Percentiles rank a stretch among this genome's conserved stretches.
These are phyloP conservation scores for Fusarium sacchari DNA, from an alignment of 2,329 filamentous ascomycete species.

Conservation along the genomic window DNA sequence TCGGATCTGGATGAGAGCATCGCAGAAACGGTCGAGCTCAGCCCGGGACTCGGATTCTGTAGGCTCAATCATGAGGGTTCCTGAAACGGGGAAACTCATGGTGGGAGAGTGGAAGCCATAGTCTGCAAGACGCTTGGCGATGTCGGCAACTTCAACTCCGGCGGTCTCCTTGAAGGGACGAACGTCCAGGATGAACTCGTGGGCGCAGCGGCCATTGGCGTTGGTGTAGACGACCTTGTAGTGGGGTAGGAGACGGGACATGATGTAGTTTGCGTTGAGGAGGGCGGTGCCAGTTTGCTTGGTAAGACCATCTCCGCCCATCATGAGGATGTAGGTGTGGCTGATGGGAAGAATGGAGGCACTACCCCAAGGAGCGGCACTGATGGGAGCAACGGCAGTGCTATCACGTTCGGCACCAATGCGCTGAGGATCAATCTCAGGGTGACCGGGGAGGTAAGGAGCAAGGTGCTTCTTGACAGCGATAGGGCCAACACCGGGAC, in stretches of 20 bases:
- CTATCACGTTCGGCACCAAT: constrained; percentile 64
- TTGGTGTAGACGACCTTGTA: constrained; percentile 96
- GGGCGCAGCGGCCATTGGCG: constrained; percentile 85
- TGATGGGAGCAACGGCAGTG: constrained; percentile 44
- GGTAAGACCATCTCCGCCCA: constrained; percentile 78
- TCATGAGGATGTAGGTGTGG: constrained; percentile 95
- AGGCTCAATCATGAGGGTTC: constrained; percentile 97
- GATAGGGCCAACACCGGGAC: constrained; percentile 92
- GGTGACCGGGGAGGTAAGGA: constrained; percentile 67
- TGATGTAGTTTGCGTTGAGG: constrained; percentile 96
- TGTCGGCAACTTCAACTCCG: constrained; percentile 90
- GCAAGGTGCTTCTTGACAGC: constrained; percentile 86
- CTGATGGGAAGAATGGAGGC: constrained; percentile 93
- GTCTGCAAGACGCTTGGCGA: constrained; percentile 95
- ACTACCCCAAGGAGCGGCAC: constrained; percentile 80
- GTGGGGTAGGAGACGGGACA: constrained; percentile 84
- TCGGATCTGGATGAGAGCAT: constrained; percentile 87
- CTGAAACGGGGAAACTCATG: constrained; percentile 95
- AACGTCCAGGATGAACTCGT: constrained; percentile 95
- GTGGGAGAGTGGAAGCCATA: constrained; percentile 98
- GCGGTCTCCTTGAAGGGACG: constrained; percentile 85
- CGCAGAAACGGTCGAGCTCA: constrained; percentile 92
- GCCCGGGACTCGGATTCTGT: constrained; percentile 93
- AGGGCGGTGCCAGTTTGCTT: constrained; percentile 91
- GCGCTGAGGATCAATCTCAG: constrained; percentile 43